Percentiles rank a stretch among this genome's conserved stretches.
These are phyloP conservation scores for Pharus latifolius DNA, from an alignment of 176 grass and related monocot genomes.

Conservation along the genomic window DNA sequence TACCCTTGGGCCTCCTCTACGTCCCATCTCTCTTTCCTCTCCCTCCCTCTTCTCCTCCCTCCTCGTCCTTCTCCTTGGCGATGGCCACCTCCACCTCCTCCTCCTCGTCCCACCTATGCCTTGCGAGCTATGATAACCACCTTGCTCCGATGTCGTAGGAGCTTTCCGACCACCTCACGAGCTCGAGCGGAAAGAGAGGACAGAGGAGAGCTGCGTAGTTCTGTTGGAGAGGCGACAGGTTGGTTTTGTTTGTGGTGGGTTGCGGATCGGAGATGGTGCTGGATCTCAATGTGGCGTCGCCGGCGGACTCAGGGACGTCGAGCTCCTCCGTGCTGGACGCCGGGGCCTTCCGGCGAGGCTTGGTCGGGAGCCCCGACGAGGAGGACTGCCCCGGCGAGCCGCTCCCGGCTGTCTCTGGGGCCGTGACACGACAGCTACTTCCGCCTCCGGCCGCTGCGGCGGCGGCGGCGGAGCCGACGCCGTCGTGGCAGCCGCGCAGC, in stretches of 20 bases:
- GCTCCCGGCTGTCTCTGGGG: slow-evolving; percentile 1
- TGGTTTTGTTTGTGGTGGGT: not conserved
- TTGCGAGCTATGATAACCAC: not conserved
- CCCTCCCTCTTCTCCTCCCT: not conserved
- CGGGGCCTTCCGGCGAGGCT: slow-evolving; percentile 23
- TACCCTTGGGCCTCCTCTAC: slow-evolving; percentile 29
- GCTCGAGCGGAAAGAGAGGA: not conserved
- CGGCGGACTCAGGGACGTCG: slow-evolving; percentile 44
- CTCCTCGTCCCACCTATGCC: not conserved
- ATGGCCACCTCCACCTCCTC: not conserved
- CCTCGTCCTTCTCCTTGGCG: slow-evolving; percentile 23
- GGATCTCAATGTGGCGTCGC: slow-evolving; percentile 93
- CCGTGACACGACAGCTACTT: slow-evolving; percentile 66
- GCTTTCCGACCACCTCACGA: not conserved
- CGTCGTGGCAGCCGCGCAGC: not conserved
- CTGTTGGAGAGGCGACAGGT: not conserved
- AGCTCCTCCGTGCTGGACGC: slow-evolving; percentile 51
- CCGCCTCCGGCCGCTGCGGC: not conserved
- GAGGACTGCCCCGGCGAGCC: slow-evolving; percentile 18
- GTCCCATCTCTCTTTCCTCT: slow-evolving; percentile 44
- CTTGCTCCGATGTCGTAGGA: slow-evolving; percentile 6
- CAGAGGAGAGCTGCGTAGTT: not conserved
- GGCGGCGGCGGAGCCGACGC: not conserved
- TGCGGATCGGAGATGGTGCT: slow-evolving; percentile 52
- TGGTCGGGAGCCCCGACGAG: slow-evolving; percentile 35